phyloP scores from a whole-genome alignment of 2,329 filamentous ascomycete genomes.

The Stromatinia cepivora region DNA sequence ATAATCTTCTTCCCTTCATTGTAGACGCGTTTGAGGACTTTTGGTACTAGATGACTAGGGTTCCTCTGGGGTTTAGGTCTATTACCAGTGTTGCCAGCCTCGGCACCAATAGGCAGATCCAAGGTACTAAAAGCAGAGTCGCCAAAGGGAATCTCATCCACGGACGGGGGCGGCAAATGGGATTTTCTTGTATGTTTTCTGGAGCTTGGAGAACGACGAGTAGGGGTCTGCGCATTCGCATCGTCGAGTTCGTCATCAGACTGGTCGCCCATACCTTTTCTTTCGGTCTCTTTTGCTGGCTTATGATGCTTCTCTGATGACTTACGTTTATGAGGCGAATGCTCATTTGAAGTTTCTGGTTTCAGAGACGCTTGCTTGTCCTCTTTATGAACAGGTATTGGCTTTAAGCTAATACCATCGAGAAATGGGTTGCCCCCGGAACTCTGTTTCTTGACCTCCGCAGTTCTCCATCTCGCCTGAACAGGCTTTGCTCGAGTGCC shows the following conservation, averaged over 20 bases:
- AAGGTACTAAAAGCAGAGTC: slow-evolving; percentile 67
- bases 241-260: slow-evolving; percentile 9
- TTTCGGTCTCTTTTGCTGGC: slow-evolving; percentile 26
- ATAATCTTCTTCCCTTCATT: slow-evolving; percentile 65
- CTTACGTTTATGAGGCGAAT: slow-evolving; percentile 31
- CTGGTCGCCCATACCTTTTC: not conserved
- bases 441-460: slow-evolving; percentile 29
- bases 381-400: slow-evolving; percentile 28
- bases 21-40: slow-evolving; percentile 64
- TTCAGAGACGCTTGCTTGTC: slow-evolving; percentile 28
- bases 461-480: slow-evolving; percentile 38
- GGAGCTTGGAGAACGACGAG: slow-evolving; percentile 29
- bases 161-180: slow-evolving; percentile 43
- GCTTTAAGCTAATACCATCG: slow-evolving; percentile 41
- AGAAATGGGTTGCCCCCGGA: slow-evolving; percentile 16
- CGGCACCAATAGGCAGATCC: slow-evolving; percentile 54
- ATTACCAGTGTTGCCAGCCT: slow-evolving; percentile 52
- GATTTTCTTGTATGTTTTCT: slow-evolving; percentile 33
- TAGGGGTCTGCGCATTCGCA: slow-evolving; percentile 26
- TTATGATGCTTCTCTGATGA: slow-evolving; percentile 32
- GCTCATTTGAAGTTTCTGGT: slow-evolving; percentile 20
- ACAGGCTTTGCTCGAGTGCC: slow-evolving; percentile 39
- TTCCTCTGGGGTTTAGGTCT: slow-evolving; percentile 49
- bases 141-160: slow-evolving; percentile 63
- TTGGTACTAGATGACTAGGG: slow-evolving; percentile 61